phyloP scores from a whole-genome alignment of 148 eudicot species.

The Rhododendron vialii region DNA sequence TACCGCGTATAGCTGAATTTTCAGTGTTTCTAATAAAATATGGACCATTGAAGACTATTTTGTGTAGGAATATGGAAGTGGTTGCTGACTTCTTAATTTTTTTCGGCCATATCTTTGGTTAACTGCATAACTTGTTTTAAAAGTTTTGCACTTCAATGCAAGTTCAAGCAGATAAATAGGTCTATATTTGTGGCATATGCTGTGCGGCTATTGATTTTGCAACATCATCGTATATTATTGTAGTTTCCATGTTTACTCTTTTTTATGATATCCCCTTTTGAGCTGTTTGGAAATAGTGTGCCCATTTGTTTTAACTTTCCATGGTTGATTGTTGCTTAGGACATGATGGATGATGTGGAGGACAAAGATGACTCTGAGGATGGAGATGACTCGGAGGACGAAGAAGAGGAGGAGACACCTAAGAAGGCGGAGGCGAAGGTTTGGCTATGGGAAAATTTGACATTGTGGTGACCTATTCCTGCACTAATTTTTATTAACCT shows the following conservation, averaged over 20 bases:
- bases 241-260: not conserved
- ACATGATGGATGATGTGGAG: conserved; percentile 10
- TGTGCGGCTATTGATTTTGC: not conserved
- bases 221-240: not conserved
- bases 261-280: not conserved
- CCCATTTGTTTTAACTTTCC: not conserved
- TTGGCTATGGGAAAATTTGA: not conserved
- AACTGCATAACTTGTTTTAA: not conserved
- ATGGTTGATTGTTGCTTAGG: conserved; percentile 15
- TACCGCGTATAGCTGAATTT: not conserved
- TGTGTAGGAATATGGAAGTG: not conserved
- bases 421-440: conserved; percentile 11
- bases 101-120: not conserved
- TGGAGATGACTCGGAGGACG: conserved; percentile 16
- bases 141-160: not conserved
- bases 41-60: not conserved
- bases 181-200: not conserved
- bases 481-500: not conserved
- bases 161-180: not conserved
- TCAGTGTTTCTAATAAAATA: not conserved
- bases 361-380: conserved; percentile 5
- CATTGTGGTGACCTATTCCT: not conserved
- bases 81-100: too few species aligned
- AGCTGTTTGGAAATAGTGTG: not conserved
- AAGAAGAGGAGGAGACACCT: conserved; percentile 21